Conservation (phyloP, 192 early-diverging fungal genomes). For the Coemansia sp. region DNA sequence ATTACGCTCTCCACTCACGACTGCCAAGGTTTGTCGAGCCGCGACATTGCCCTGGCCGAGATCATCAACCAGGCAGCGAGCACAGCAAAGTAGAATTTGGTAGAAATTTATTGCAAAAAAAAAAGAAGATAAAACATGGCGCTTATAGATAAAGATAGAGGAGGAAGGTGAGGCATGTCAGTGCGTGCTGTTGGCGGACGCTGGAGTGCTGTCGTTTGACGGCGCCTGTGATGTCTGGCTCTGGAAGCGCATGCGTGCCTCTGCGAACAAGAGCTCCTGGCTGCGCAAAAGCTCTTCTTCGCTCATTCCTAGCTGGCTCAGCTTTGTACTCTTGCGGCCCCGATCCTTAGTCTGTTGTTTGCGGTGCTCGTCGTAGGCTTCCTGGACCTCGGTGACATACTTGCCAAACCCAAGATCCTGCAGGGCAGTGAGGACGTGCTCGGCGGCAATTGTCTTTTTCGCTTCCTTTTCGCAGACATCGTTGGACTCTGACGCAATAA, state of each 20-base stretch:
- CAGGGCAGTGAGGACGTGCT: constrained; percentile 90
- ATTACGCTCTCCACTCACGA: constrained; percentile 92
- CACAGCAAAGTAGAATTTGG: constrained; percentile 28
- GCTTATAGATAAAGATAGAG: not conserved
- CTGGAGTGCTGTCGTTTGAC: constrained; percentile 19
- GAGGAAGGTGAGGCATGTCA: not conserved
- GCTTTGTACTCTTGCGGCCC: constrained; percentile 73
- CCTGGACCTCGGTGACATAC: constrained; percentile 86
- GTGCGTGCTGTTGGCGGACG: constrained; percentile 10
- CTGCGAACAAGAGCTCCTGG: constrained; percentile 89
- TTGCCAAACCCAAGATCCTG: constrained; percentile 90
- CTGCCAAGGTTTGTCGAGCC: constrained; percentile 74
- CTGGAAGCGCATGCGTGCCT: constrained; percentile 77
- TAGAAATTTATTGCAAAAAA: constrained; percentile 9
- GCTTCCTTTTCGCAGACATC: constrained; percentile 95
- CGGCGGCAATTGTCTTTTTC: constrained; percentile 97
- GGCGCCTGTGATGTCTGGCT: constrained; percentile 42
- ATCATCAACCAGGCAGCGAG: constrained; percentile 62
- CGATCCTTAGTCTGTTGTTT: constrained; percentile 80
- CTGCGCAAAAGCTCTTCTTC: constrained; percentile 81
- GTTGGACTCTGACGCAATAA: constrained; percentile 93
- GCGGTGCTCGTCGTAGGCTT: constrained; percentile 87
- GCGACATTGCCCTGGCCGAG: constrained; percentile 79
- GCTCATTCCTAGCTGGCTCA: constrained; percentile 79
- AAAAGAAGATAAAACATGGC: not conserved